Base-by-base conservation (phyloP, 1,284 basidiomycete genomes). In the Cutaneotrichosporon spelunceum region DNA sequence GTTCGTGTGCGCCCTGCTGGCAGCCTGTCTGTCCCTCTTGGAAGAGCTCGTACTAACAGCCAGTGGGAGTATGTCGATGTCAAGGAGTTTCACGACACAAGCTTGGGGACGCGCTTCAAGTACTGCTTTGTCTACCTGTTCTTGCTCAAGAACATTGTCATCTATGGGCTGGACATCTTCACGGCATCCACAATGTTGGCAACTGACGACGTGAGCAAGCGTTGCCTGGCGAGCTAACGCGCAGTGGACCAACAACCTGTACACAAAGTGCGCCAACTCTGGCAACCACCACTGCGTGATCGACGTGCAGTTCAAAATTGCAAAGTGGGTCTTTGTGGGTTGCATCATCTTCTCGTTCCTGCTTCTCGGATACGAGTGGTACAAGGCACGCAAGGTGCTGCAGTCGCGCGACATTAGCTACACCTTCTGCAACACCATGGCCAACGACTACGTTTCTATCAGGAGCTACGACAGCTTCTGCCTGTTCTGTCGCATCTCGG, bases 291-390 rank as follows among this genome's bases (percentile, higher is more conserved):
- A 78, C 23, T 82, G 90, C 57, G 92, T 90, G 68, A 86, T 97
- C 66, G 85, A 87, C 70, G 92, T 99, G 65, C 88, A 91, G 8
- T 97, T 97, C 81, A 82, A 83, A 61, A 86, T 91, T 57, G 93
- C 91, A 63, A 91, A 93, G 78, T 98, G 93, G 93, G 83, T 99
- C 64, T 98, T 99, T 81, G 89, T 94, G 27, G 93, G 92, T 45
- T 99, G 95, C 78, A 98, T 99, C 83, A 89, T 96, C 73, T 93
- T 97, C 78, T 94, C 92, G 24, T 98, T 98, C 82, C 82, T 98
- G 14, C 81, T 99, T 73, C 78, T 97, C 67, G 91, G 86, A 16
- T 99, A 97, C 80, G 95, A 99, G 77, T 85, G 87, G 2, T 86
- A 88, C 78, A 98, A 97, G 79, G 84, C 93, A 27, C 89, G 92